Conservation (phyloP, 495 filamentous ascomycete species). For the Neurospora sp. region DNA sequence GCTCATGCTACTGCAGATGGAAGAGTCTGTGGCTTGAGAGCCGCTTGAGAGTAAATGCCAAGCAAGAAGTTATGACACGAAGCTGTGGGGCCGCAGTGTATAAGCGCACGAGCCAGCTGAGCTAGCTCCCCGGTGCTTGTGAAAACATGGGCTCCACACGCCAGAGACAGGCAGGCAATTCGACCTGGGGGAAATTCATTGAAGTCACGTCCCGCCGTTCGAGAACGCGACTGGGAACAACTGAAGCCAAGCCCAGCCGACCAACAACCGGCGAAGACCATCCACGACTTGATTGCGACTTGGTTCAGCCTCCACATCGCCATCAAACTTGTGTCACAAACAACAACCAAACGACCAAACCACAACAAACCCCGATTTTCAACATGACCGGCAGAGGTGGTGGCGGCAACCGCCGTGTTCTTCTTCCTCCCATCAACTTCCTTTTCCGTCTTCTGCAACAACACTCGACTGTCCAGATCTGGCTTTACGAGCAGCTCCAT, state of each 20-base stretch:
- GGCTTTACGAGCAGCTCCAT: constrained; percentile 90
- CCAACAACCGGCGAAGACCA: neutral
- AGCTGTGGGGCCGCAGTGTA: neutral
- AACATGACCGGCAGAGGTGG: constrained; percentile 74
- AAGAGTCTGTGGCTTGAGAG: neutral
- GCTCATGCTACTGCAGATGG: neutral
- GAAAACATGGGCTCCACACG: neutral
- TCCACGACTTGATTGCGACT: neutral
- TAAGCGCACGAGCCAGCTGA: neutral
- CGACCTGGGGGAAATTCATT: neutral
- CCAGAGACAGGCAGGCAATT: neutral
- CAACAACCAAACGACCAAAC: constrained; percentile 1
- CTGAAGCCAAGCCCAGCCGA: neutral
- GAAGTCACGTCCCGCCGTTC: neutral
- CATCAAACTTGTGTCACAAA: neutral
- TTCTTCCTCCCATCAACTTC: constrained; percentile 92
- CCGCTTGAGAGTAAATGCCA: neutral
- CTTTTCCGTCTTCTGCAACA: constrained; percentile 95
- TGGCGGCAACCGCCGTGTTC: constrained; percentile 73
- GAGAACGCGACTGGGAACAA: neutral
- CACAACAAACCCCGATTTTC: constrained; percentile 4
- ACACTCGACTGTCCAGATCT: constrained; percentile 79
- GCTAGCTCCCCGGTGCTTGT: neutral
- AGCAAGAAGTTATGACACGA: neutral
- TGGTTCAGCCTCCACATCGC: neutral